Base-by-base conservation (phyloP, 305 asterid genomes). In the Fraxinus greggii region DNA sequence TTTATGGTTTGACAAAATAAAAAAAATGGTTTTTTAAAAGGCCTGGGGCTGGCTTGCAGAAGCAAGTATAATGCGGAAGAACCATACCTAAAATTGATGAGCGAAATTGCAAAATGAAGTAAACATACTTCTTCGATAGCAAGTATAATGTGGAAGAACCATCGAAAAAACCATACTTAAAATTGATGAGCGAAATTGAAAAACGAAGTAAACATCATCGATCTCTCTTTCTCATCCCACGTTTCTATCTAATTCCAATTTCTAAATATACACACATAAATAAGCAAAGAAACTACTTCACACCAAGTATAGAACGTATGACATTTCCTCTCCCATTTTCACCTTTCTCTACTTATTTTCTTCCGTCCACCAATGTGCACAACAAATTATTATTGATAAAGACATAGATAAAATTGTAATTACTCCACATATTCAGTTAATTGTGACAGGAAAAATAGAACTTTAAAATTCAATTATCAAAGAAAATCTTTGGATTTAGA, bases 401-500 rank as follows among this genome's bases (percentile, higher is more conserved):
- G 21, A 48, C 74, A 75, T 35, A 74, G 13, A 19, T 0, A 61
- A 79, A 15, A 10, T 29, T 24, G 5, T 31, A 26, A 28, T 35
- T 35, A 23, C 76, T 40, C 75, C 81, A 80, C 70, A 74, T 28
- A 83, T 7, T 48, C 19, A 51, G 69, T 45, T 2, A 1, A 82
- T 7, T 67, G 38, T 69, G 23, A 69, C 42, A 70, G 23, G 79
- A 23, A 72, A 45, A 12, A 72, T 36, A 76, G 36, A 54, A 79
- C 5, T 17, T 33, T 12, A 42, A 17, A 63, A 31, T 1, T 32
- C n/a, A 80, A 4, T 36, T 28, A 51, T 33, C 79, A 32, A 12
- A 17, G n/a, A 67, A 77, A 72, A 28, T 36, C 13, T 24, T 28
- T 15, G 12, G 15, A 70, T 23, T 31, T 65, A 40, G 28, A 32